A percentile compares a stretch with the other conserved stretches of the same genome.
These are phyloP conservation scores for Venturiaceae sp. DNA, from an alignment of 2,329 filamentous ascomycete species.

Conservation along the genomic window DNA sequence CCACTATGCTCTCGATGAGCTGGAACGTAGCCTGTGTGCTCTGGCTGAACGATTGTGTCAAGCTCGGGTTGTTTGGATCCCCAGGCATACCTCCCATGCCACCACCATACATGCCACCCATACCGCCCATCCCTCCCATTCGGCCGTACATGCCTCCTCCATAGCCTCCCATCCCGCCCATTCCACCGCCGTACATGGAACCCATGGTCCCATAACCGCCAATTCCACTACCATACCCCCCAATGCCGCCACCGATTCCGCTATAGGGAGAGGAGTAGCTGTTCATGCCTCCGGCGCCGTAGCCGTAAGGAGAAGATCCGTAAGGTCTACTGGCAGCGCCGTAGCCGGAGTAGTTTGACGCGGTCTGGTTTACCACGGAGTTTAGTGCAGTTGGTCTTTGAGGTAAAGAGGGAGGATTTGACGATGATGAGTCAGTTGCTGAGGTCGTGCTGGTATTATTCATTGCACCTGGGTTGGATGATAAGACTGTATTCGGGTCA, in stretches of 20 bases:
- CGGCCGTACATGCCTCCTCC: conserved; percentile 21
- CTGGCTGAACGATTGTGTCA: conserved; percentile 92
- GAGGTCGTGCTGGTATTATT: conserved; percentile 20
- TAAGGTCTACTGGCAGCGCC: conserved; percentile 42
- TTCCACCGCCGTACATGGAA: conserved; percentile 25
- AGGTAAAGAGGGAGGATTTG: conserved; percentile 57
- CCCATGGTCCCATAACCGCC: conserved; percentile 33
- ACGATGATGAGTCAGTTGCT: conserved; percentile 29
- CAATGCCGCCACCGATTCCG: conserved; percentile 20
- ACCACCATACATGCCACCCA: conserved; percentile 38
- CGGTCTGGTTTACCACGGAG: conserved; percentile 77
- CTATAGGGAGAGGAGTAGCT: conserved; percentile 41
- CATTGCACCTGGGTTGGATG: conserved; percentile 23
- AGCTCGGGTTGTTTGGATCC: conserved; percentile 76
- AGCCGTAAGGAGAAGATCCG: conserved; percentile 31
- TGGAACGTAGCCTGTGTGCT: conserved; percentile 96
- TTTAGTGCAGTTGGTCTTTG: conserved; percentile 70
- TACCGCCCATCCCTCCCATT: conserved; percentile 31
- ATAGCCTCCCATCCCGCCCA: conserved; percentile 20
- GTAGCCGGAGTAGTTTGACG: conserved; percentile 66
- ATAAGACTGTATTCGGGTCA: conserved; percentile 27
- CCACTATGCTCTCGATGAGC: conserved; percentile 94
- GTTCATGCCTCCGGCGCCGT: conserved; percentile 13
- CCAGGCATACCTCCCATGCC: conserved; percentile 33
- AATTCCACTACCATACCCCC: conserved; percentile 37